Base-by-base conservation (phyloP, 1,284 basidiomycete genomes). In the Ustilago nuda region DNA sequence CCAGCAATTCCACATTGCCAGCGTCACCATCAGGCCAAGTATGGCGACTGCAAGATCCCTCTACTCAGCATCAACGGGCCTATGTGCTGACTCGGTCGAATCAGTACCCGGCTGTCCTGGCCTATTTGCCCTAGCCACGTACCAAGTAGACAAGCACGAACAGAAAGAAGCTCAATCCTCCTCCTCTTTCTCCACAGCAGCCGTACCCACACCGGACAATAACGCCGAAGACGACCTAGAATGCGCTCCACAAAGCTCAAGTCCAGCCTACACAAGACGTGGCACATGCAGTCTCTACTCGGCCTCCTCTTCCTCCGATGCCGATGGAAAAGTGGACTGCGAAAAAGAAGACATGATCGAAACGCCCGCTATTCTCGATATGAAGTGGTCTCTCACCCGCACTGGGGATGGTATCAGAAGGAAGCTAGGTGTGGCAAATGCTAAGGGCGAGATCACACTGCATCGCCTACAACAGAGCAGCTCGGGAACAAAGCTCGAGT, bases 51-150 rank as follows among this genome's bases (percentile, higher is more conserved):
- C 65, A 0, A 0, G 41, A 43, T 78, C 76, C 3, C 78, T 79
- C 4, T 82, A 69, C 60, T 55, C 55, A 8, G 61, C 72, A 12
- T 84, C 82, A 2, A 85, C 84, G 12, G 71, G 60, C 17, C 76
- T 83, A 6, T 81, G 79, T 45, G 84, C 84, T 1, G 84, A 85
- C 68, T 82, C 80, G 15, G 65, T 85, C 51, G 84, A 85, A 61
- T 79, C 80, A 3, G 81, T 80, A 12, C 84, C 84, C 0, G 59
- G 37, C 19, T 30, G 56, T 4, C 32, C 51, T 2, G 72, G 74
- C 33, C 43, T 85, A 23, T 85, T 85, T 64, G 84, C 81, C 4
- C 72, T 84, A 7, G 83, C 78, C 1, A 85, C 84, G 1, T 85
- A 85, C 36, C 83, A 85, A 51, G 82, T 85, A 9, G 82, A 85